Base-by-base conservation (phyloP, 192 early-diverging fungal genomes). In the Entomortierella beljakovae region DNA sequence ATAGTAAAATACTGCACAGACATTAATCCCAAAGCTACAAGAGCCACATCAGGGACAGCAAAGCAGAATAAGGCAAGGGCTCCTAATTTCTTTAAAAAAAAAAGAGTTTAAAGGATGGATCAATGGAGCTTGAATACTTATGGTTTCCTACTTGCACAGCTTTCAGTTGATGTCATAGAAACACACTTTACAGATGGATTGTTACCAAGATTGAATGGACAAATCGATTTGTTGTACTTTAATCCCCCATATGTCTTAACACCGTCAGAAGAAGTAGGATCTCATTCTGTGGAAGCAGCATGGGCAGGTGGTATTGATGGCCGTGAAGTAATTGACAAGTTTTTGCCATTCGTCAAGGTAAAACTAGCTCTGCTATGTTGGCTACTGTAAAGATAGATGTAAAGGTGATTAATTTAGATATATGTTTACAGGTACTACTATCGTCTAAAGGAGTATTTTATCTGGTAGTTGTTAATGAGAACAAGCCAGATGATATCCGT, bases 231-330 rank as follows among this genome's bases (percentile, higher is more conserved):
- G 1, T 82, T 98, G 8, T 68, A 94, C 33, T 98, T 97, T 77
- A 99, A 99, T 63, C 97, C 97, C 22, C 97, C 97, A 0, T 99
- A 99, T 71, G 97, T 94, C 8, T 90, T 96, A 1, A 99, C 97
- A 1, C 85, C 91, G 1, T 81, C 84, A 9, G 87, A 89, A 20
- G 97, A 99, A 52, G 89, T 97, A 1, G 90, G 89, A n/a, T 83
- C 86, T 5, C 70, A 80, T 58, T 81, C 74, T 18, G 93, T 98
- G 40, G 94, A 91, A 23, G 93, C 93, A 1, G 84, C 93, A 0
- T 99, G 97, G 97, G 96, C 97, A 0, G 97, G 97, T 8, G 97
- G 97, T 5, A 85, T 89, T n/a, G 85, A 92, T 61, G 97, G 97
- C 13, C 80, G 95, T 16, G 91, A 95, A 64, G 96, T 99, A 6